These are phyloP conservation scores for Aspergillus fijiensis DNA, from an alignment of 2,329 filamentous ascomycete species.

Conservation along the genomic window DNA sequence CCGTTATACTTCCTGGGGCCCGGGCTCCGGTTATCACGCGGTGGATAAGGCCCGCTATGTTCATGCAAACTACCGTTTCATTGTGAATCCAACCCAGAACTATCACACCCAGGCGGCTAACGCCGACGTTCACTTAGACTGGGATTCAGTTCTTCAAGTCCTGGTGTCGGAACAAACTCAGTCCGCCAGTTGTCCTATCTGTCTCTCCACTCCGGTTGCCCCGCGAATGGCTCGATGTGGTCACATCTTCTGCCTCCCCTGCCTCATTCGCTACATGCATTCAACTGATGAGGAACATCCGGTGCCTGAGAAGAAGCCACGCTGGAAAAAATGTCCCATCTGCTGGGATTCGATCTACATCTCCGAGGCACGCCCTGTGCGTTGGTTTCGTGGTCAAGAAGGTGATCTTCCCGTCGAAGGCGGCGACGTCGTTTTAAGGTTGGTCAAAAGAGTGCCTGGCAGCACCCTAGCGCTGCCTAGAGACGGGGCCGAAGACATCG, in stretches of 20 bases:
- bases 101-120: conserved; percentile 81
- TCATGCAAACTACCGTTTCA: conserved; percentile 96
- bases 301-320: conserved; percentile 64
- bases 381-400: conserved; percentile 90
- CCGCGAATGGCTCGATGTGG: conserved; percentile 96
- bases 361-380: conserved; percentile 83
- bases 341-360: conserved; percentile 92
- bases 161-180: conserved; percentile 89
- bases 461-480: conserved; percentile 85
- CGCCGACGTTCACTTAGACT: conserved; percentile 85
- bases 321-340: conserved; percentile 94
- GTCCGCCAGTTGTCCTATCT: conserved; percentile 86
- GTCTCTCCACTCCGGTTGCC: conserved; percentile 85
- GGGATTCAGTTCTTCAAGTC: conserved; percentile 86
- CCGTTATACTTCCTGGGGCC: conserved; percentile 75
- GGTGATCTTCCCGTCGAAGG: conserved; percentile 75
- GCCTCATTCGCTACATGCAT: conserved; percentile 93
- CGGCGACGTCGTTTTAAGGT: conserved; percentile 81
- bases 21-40: conserved; percentile 85
- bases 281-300: conserved; percentile 70
- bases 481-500: conserved; percentile 71
- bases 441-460: conserved; percentile 76
- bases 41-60: conserved; percentile 89
- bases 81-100: conserved; percentile 77
- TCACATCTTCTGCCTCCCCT: conserved; percentile 94